A percentile compares a stretch with the other conserved stretches of the same genome.
phyloP scores from a whole-genome alignment of 495 filamentous ascomycete species.

The Lophium mytilinum region DNA sequence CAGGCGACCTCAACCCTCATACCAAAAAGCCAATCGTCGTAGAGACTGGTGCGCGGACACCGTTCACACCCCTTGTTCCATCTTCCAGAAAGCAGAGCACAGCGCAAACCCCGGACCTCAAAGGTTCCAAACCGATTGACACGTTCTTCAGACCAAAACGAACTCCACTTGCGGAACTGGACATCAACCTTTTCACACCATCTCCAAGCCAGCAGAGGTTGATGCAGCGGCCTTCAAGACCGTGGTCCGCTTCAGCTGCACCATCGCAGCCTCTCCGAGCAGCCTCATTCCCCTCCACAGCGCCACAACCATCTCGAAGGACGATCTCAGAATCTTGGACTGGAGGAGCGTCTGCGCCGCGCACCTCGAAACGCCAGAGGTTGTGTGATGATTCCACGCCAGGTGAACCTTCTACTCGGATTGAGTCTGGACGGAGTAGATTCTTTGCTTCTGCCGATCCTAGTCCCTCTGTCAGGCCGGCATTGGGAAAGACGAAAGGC shows the following conservation, averaged over 20 bases:
- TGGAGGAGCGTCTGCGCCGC: slow-evolving; percentile 35
- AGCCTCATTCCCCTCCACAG: slow-evolving; percentile 31
- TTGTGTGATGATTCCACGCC: slow-evolving; percentile 46
- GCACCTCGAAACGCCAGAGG: slow-evolving; percentile 52
- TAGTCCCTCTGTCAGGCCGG: slow-evolving; percentile 46
- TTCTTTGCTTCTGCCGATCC: slow-evolving; percentile 47
- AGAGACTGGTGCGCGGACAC: slow-evolving; percentile 1
- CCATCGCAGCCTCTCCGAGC: slow-evolving; percentile 31
- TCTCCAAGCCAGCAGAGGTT: slow-evolving; percentile 59
- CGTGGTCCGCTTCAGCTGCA: slow-evolving; percentile 41
- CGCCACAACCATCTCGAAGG: slow-evolving; percentile 30
- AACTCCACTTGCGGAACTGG: slow-evolving; percentile 74
- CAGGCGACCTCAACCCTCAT: slow-evolving; percentile 79
- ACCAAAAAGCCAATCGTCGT: slow-evolving; percentile 51
- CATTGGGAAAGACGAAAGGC: slow-evolving; percentile 38
- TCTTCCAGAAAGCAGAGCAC: slow-evolving; percentile 13
- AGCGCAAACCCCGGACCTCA: slow-evolving; percentile 46
- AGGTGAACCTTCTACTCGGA: slow-evolving; percentile 18
- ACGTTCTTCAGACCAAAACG: slow-evolving; percentile 71
- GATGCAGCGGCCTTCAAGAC: slow-evolving; percentile 44
- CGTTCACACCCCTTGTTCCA: slow-evolving; percentile 20
- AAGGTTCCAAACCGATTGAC: slow-evolving; percentile 59
- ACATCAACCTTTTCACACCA: slow-evolving; percentile 73
- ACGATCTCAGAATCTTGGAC: slow-evolving; percentile 8
- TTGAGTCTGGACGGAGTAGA: slow-evolving; percentile 42